These are phyloP conservation scores for Sporothrix curviconia DNA, from an alignment of 2,329 filamentous ascomycete genomes.

Conservation along the genomic window DNA sequence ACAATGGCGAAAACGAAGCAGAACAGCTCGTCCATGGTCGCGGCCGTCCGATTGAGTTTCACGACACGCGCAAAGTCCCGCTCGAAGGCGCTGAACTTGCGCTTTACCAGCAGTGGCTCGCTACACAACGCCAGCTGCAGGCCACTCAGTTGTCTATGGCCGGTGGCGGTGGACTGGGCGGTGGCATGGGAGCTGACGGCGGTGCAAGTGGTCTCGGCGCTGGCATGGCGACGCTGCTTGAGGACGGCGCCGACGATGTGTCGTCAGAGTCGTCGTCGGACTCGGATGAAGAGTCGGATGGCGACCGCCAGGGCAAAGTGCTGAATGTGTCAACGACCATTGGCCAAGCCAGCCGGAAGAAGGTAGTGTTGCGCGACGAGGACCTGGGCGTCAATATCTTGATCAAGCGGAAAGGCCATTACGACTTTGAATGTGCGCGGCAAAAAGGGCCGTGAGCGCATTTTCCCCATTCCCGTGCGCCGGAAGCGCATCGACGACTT, in stretches of 20 bases:
- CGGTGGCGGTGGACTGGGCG: constrained; percentile 1
- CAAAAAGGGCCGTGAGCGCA: constrained; percentile 85
- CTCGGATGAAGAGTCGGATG: constrained; percentile 80
- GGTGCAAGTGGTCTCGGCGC: not conserved
- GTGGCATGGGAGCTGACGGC: not conserved
- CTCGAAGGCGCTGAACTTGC: constrained; percentile 70
- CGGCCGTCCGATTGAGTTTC: constrained; percentile 55
- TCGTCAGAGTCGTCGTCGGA: constrained; percentile 81
- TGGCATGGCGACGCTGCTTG: constrained; percentile 25
- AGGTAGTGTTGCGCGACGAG: constrained; percentile 78
- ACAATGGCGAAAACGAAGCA: constrained; percentile 53
- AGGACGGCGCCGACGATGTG: constrained; percentile 63
- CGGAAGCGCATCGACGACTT: constrained; percentile 81
- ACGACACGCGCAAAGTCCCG: constrained; percentile 54
- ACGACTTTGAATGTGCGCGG: constrained; percentile 88
- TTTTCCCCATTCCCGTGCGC: constrained; percentile 81
- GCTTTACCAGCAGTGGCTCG: constrained; percentile 87
- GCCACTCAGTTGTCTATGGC: constrained; percentile 64
- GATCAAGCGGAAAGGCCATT: constrained; percentile 79
- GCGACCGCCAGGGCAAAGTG: constrained; percentile 84
- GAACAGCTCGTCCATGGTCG: constrained; percentile 60
- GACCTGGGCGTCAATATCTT: constrained; percentile 89
- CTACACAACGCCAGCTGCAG: constrained; percentile 79
- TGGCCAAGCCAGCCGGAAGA: constrained; percentile 76
- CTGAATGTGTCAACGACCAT: constrained; percentile 82